Percentiles rank a stretch among this genome's conserved stretches.
phyloP scores from a whole-genome alignment of 225 moss, liverwort and hornwort species.

The Polytrichum commune region DNA sequence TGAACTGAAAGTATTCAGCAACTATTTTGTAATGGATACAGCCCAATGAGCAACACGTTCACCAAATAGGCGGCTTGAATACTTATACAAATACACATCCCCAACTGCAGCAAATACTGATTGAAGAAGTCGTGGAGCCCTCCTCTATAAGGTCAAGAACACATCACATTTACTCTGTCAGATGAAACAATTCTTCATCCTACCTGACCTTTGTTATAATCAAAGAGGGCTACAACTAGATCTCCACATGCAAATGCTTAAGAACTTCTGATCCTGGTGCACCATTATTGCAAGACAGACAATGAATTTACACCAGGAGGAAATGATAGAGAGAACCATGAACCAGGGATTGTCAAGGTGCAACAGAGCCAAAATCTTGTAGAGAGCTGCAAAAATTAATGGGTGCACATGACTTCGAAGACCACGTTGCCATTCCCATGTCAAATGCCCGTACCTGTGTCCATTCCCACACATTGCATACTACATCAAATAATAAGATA shows the following conservation, averaged over 20 bases:
- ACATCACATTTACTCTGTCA: no score
- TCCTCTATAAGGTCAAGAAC: constrained; percentile 34
- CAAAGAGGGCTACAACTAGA: no score
- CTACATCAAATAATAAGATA: constrained; percentile 7
- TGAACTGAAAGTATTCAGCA: neutral
- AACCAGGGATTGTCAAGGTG: constrained; percentile 86
- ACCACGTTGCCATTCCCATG: constrained; percentile 92
- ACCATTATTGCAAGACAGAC: neutral
- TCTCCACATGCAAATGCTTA: no score
- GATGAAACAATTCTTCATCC: no score
- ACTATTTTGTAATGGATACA: constrained; percentile 58
- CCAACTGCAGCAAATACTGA: constrained; percentile 79
- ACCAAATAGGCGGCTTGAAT: constrained; percentile 69
- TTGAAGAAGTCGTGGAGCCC: constrained; percentile 77
- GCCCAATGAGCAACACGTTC: constrained; percentile 77
- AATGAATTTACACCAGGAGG: neutral
- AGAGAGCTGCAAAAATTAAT: constrained; percentile 80
- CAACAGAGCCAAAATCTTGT: constrained; percentile 69
- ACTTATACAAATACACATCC: constrained; percentile 89
- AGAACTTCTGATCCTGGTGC: no score
- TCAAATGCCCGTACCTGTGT: constrained; percentile 88
- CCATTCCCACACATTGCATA: constrained; percentile 9
- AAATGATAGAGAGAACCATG: constrained; percentile 73
- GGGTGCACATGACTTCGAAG: constrained; percentile 95
- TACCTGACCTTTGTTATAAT: no score